Evolutionary conservation across 768 basidiomycete species (phyloP).

Genomic region (Russula sp.): DNA sequence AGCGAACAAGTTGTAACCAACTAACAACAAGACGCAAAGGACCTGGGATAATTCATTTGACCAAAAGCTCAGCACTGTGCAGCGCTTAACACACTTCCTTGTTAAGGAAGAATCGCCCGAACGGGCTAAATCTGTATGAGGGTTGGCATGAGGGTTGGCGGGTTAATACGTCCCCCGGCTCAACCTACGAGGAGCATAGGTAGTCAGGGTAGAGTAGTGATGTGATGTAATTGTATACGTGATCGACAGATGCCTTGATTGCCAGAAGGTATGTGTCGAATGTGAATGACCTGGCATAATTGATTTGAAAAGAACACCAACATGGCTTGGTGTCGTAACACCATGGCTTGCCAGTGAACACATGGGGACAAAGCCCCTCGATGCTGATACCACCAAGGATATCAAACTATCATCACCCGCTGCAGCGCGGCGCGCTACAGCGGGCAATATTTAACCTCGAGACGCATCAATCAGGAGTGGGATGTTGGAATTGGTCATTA

Average conservation of each 20-base stretch:
- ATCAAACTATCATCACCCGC: not conserved
- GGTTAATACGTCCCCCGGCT: not conserved
- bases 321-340: not conserved
- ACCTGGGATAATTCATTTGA: slow-evolving; percentile 17
- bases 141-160: not conserved
- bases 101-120: too few relatives aligned
- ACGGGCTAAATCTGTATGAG: not conserved
- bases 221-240: not conserved
- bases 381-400: not conserved
- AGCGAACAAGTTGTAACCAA: slow-evolving; percentile 6
- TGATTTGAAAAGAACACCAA: slow-evolving; percentile 8
- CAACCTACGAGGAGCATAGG: not conserved
- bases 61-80: not conserved
- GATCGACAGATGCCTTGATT: not conserved
- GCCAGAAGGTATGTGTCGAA: not conserved
- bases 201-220: not conserved
- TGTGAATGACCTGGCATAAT: slow-evolving; percentile 18
- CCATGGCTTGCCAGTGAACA: not conserved
- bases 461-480: not conserved
- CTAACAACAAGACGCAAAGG: slow-evolving; percentile 10
- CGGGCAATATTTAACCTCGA: not conserved
- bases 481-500: not conserved
- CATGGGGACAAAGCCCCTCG: not conserved
- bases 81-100: too few relatives aligned
- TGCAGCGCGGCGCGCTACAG: too few relatives aligned